phyloP scores from a whole-genome alignment of 805 yeast species.

The Sugiyamaella chiloensis region DNA sequence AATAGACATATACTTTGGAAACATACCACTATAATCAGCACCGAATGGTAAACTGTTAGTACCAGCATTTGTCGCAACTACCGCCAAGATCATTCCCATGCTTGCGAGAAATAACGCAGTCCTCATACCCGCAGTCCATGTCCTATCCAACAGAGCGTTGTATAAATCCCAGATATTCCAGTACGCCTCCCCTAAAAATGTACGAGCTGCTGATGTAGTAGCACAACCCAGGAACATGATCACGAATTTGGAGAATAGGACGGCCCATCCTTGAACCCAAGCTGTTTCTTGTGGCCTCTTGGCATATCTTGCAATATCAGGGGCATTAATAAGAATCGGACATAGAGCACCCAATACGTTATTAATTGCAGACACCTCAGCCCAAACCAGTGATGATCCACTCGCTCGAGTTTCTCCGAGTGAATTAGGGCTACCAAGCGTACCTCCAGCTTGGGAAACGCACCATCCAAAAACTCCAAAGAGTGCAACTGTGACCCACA shows the following conservation, averaged over 20 bases:
- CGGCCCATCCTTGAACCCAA: constrained; percentile 9
- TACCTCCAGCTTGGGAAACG: background rate
- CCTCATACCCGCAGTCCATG: constrained; percentile 1
- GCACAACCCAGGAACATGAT: constrained; percentile 3
- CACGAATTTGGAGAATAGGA: constrained; percentile 5
- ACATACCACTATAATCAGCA: constrained; percentile 1
- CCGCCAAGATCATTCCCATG: background rate
- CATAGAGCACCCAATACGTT: constrained; percentile 4
- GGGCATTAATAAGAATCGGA: constrained; percentile 4
- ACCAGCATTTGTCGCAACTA: constrained; percentile 1
- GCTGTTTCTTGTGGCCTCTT: constrained; percentile 3
- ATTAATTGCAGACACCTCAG: background rate
- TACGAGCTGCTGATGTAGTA: background rate
- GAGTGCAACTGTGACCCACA: background rate
- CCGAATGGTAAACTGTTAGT: background rate
- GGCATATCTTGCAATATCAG: constrained; percentile 5
- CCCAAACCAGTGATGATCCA: constrained; percentile 4
- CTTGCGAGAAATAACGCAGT: background rate
- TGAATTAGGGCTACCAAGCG: background rate
- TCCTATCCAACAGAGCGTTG: background rate
- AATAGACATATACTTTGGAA: background rate
- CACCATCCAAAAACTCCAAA: constrained; percentile 3
- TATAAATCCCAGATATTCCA: constrained; percentile 1
- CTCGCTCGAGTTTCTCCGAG: background rate
- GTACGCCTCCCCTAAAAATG: background rate